Conservation (phyloP, 345 rosid genomes). For the Lagerstroemia speciosa region DNA sequence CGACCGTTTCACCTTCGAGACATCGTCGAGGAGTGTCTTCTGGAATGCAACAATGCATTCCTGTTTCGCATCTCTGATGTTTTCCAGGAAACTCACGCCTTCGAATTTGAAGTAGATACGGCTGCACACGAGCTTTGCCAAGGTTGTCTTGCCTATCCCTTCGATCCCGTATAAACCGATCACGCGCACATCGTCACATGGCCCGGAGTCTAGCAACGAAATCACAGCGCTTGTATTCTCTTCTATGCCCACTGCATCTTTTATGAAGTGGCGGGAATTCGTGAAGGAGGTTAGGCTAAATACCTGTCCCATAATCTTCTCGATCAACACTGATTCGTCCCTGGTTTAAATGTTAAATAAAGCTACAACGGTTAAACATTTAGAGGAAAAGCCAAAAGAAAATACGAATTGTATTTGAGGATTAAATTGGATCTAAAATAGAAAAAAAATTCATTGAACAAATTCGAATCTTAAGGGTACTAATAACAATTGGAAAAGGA, state of each 20-base stretch:
- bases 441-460: no score
- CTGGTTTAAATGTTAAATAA: constrained; percentile 1
- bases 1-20: neutral
- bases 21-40: constrained; percentile 6
- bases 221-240: neutral
- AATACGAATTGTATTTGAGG: no score
- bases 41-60: constrained; percentile 1
- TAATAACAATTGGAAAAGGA: no score
- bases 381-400: neutral
- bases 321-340: constrained; percentile 1
- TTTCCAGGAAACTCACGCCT: constrained; percentile 9
- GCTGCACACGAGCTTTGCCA: constrained; percentile 4
- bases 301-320: constrained; percentile 2
- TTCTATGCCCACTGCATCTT: neutral
- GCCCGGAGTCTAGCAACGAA: neutral
- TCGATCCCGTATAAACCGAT: constrained; percentile 3
- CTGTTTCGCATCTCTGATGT: neutral
- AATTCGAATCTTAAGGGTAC: no score
- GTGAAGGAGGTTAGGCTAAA: neutral
- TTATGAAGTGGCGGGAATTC: neutral
- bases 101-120: constrained; percentile 2
- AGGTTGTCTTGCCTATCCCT: constrained; percentile 10
- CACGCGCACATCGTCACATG: constrained; percentile 1
- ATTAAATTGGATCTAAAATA: no score
- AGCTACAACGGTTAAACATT: no score